Evolutionary conservation across 257 asterid species (phyloP).

Genomic region (Nyctanthes arbortristis): DNA sequence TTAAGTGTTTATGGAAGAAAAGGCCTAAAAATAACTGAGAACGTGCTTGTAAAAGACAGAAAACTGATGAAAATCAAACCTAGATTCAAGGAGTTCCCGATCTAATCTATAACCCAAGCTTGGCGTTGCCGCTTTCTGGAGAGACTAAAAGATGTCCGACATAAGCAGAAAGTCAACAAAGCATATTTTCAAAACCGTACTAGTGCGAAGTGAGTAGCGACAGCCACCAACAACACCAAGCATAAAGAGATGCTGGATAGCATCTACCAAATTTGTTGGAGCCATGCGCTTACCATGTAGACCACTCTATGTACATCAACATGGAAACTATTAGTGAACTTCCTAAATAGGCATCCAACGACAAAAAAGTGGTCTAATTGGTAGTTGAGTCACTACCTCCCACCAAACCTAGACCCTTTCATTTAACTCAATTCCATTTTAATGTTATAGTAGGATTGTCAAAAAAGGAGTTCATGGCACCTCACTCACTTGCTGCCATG

Average conservation of each 20-base stretch:
- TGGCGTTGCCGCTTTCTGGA: background rate
- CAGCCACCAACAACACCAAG: background rate
- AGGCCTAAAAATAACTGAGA: slow-evolving; percentile 6
- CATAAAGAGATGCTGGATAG: background rate
- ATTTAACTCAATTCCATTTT: too few species aligned
- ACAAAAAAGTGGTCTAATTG: too few species aligned
- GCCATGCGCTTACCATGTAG: background rate
- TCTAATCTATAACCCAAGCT: background rate
- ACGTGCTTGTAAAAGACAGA: background rate
- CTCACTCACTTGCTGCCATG: too few species aligned
- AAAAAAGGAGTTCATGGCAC: too few species aligned
- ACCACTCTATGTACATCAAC: background rate
- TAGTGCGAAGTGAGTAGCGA: too few species aligned
- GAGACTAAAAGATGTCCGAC: background rate
- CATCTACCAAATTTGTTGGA: background rate
- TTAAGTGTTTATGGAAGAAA: background rate
- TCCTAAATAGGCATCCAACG: background rate
- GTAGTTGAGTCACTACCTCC: too few species aligned
- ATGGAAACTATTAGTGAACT: background rate
- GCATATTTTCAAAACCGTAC: background rate
- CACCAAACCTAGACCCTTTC: too few species aligned
- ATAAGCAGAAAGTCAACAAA: background rate
- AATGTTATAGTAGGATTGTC: too few species aligned
- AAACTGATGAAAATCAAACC: background rate
- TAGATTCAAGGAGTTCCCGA: too few species aligned